Evolutionary conservation across 2,329 filamentous ascomycete genomes (phyloP).

Genomic region (Aspergillus sp.): DNA sequence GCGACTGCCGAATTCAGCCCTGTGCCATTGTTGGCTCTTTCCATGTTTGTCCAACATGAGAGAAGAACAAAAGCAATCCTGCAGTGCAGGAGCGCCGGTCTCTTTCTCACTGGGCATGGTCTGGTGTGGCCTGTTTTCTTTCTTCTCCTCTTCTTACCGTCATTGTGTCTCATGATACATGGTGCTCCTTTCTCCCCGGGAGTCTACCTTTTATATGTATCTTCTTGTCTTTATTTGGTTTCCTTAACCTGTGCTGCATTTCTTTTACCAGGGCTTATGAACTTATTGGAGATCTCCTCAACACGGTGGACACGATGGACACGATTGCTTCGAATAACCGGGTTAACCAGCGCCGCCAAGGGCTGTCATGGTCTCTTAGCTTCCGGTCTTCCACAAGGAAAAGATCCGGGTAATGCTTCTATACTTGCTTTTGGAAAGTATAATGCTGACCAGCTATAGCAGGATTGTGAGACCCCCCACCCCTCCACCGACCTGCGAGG

Average conservation of each 20-base stretch:
- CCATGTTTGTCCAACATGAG: too few species aligned
- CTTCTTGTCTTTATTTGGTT: background rate
- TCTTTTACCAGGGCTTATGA: background rate
- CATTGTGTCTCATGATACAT: background rate
- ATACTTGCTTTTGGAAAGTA: background rate
- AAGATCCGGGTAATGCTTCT: slow-evolving; percentile 16
- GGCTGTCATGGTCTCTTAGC: slow-evolving; percentile 15
- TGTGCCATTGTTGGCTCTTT: too few species aligned
- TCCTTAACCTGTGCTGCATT: background rate
- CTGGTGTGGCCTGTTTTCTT: background rate
- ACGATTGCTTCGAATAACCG: slow-evolving; percentile 4
- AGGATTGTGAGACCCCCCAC: slow-evolving; percentile 8
- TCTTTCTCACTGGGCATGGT: background rate
- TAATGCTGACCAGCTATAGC: background rate
- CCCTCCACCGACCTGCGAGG: slow-evolving; percentile 21
- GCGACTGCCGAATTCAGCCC: too few species aligned
- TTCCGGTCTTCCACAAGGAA: slow-evolving; percentile 12
- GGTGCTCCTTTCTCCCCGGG: background rate
- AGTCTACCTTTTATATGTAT: background rate
- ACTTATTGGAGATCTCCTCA: background rate
- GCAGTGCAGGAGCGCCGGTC: background rate
- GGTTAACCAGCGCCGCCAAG: slow-evolving; percentile 3
- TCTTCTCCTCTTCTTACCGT: background rate
- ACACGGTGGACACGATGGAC: background rate
- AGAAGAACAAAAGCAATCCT: too few species aligned